phyloP scores from a whole-genome alignment of 108 stramenopile genomes.

The Cyclotella cryptica region DNA sequence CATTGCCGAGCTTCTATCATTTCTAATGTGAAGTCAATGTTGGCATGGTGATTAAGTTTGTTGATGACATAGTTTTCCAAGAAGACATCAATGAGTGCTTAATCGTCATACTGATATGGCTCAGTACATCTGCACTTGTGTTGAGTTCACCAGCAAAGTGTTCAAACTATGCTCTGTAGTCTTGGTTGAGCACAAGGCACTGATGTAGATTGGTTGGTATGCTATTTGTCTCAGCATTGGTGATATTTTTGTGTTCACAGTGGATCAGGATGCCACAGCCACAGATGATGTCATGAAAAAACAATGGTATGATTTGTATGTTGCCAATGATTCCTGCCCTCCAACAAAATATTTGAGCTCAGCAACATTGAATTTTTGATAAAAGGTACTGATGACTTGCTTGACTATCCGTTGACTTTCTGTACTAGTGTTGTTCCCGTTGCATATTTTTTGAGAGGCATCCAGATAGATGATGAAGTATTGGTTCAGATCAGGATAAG shows the following conservation, averaged over 20 bases:
- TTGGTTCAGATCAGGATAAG: constrained; percentile 47
- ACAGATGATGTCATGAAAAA: constrained; percentile 17
- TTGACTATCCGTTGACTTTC: constrained; percentile 10
- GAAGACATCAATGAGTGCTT: not conserved
- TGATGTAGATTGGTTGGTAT: not conserved
- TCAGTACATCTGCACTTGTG: constrained; percentile 16
- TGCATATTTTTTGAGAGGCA: constrained; percentile 34
- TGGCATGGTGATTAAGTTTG: constrained; percentile 1
- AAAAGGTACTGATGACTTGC: constrained; percentile 26
- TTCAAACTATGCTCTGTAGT: constrained; percentile 1
- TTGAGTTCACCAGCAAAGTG: constrained; percentile 19
- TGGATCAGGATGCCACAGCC: constrained; percentile 15
- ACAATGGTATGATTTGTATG: constrained; percentile 30
- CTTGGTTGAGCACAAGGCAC: constrained; percentile 1
- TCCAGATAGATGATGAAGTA: constrained; percentile 55
- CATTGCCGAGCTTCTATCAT: not conserved
- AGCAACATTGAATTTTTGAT: constrained; percentile 39
- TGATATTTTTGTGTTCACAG: constrained; percentile 19
- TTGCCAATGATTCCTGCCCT: constrained; percentile 51
- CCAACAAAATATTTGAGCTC: constrained; percentile 52
- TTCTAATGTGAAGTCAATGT: not conserved
- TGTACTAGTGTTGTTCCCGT: constrained; percentile 52
- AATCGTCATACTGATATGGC: constrained; percentile 7
- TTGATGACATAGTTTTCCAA: constrained; percentile 1
- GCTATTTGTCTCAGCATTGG: not conserved